phyloP scores from a whole-genome alignment of 306 rosid species.

The Begonia peltatifolia region DNA sequence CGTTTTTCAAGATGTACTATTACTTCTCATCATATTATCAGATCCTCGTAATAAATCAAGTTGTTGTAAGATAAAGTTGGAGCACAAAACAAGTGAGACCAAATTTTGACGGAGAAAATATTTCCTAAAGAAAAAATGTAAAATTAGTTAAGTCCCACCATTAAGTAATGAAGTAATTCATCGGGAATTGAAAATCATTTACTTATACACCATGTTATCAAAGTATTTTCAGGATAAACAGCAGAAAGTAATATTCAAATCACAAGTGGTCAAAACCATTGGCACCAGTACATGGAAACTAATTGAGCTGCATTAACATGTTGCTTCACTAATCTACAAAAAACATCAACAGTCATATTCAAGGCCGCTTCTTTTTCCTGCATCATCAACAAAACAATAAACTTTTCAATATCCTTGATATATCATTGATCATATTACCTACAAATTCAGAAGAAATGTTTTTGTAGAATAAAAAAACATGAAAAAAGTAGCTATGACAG shows the following conservation, averaged over 20 bases:
- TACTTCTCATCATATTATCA: too few species aligned
- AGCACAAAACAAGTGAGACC: too few species aligned
- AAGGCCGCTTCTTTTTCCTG: slow-evolving; percentile 99
- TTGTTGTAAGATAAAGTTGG: too few species aligned
- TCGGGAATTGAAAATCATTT: not conserved
- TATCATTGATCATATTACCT: too few species aligned
- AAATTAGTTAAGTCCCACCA: too few species aligned
- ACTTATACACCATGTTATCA: not conserved
- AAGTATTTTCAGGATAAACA: not conserved
- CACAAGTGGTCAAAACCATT: slow-evolving; percentile 15
- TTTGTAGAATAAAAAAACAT: not conserved
- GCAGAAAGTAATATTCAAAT: slow-evolving; percentile 9
- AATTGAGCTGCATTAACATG: slow-evolving; percentile 78
- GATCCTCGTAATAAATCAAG: too few species aligned
- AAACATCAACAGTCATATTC: slow-evolving; percentile 77
- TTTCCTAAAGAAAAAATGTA: too few species aligned
- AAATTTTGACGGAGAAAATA: too few species aligned
- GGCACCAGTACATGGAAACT: slow-evolving; percentile 66
- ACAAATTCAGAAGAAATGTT: too few species aligned
- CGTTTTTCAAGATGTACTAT: too few species aligned
- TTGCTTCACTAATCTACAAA: slow-evolving; percentile 98
- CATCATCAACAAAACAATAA: slow-evolving; percentile 9
- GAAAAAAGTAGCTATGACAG: slow-evolving; percentile 15
- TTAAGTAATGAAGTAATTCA: not conserved
- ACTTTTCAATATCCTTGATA: not conserved